Evolutionary conservation across 78 protist species (phyloP), one percentile per base, ranked within the genome.

Genomic region (Reticulomyxa filosa): DNA sequence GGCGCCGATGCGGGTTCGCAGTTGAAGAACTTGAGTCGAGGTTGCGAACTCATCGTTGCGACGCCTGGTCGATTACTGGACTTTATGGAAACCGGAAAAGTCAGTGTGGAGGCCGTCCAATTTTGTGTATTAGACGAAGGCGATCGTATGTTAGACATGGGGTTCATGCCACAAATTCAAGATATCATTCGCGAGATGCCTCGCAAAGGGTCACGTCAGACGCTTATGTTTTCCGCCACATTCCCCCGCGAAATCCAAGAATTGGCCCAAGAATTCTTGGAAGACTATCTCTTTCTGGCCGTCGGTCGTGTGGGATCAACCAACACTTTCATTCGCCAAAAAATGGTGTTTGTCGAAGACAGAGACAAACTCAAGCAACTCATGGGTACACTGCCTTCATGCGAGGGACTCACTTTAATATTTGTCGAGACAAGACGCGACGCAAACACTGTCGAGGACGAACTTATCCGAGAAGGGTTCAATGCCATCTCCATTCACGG

Each of bases 111-210:
- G 48, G 48, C 17, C 48, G 17, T 42, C 17, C 48, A 42, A 13
- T 42, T 42, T 42, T 42, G 48, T 42, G 13, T 82, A 2, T 79
- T 90, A 30, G 98, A 95, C 69, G 97, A 93, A 77, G 99, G 98
- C 10, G 99, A 94, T 59, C 89, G 99, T 67, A 93, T 94, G 99
- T 76, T 94, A 32, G 99, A 94, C 76, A 94, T 94, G 99, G 99
- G 99, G 29, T 93, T 93, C 55, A 94, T 88, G 78, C 97, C 95
- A 29, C 97, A 87, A 69, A 90, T 93, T 53, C 84, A 97, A 34
- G 74, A 63, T 17, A 92, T 95, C 42, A 88, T 86, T 23, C 80
- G 79, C 46, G 57, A 74, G 11, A 87, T 95, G 96, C 88, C 92
- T 5, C 62, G 39, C 1, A n/a, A 30, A 26, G 73, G 46, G 13